Percentiles rank a stretch among this genome's conserved stretches.
These are phyloP conservation scores for Podaxis sp. DNA, from an alignment of 768 basidiomycete genomes.

Conservation along the genomic window DNA sequence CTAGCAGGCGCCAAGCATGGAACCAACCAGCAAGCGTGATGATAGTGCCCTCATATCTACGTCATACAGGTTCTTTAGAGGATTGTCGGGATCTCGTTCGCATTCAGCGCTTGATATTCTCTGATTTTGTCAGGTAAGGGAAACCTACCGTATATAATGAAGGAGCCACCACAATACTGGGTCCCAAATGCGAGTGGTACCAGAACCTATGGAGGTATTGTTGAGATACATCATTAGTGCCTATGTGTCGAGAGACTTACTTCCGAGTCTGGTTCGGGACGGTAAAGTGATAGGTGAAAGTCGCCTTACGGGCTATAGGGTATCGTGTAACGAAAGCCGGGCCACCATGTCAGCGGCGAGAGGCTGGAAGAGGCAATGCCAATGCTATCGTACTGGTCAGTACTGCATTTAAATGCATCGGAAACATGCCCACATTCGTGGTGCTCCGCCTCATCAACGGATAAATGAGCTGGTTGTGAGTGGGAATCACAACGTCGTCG, in stretches of 20 bases:
- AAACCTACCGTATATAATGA: slow-evolving; percentile 23
- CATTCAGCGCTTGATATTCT: not conserved
- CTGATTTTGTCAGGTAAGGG: slow-evolving; percentile 14
- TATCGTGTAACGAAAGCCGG: slow-evolving; percentile 17
- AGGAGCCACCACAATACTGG: slow-evolving; percentile 19
- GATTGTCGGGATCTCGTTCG: slow-evolving; percentile 25
- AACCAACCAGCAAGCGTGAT: slow-evolving; percentile 19
- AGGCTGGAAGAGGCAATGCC: slow-evolving; percentile 30
- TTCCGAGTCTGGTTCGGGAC: slow-evolving; percentile 6
- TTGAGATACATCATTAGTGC: not conserved
- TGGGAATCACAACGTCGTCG: slow-evolving; percentile 27
- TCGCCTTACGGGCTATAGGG: slow-evolving; percentile 15
- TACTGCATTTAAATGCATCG: not conserved
- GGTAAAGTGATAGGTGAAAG: slow-evolving; percentile 14
- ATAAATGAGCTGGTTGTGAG: slow-evolving; percentile 26
- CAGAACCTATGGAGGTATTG: not conserved
- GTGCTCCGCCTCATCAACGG: slow-evolving; percentile 29
- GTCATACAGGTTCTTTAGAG: slow-evolving; percentile 24
- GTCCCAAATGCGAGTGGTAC: slow-evolving; percentile 18
- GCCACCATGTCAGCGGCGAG: slow-evolving; percentile 40
- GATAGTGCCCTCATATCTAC: slow-evolving; percentile 26
- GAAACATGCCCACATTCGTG: slow-evolving; percentile 20
- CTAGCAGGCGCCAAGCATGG: slow-evolving; percentile 11
- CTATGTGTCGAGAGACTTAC: not conserved
- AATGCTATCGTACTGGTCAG: not conserved